phyloP scores from a whole-genome alignment of 2,329 filamentous ascomycete genomes.

The Colletotrichum liriopes region DNA sequence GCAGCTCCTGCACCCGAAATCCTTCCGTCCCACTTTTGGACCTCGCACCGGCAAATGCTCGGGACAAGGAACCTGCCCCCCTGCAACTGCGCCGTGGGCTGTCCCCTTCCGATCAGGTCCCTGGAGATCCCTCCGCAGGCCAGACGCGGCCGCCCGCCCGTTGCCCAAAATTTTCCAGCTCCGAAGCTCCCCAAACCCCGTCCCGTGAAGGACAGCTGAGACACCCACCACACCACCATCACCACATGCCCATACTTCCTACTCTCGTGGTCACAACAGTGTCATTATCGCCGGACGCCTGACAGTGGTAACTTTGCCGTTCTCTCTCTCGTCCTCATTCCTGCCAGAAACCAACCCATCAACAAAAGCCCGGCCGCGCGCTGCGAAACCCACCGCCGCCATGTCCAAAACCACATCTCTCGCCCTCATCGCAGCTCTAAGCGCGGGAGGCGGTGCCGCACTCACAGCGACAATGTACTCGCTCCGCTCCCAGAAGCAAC shows the following conservation, averaged over 20 bases:
- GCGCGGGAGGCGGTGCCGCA: constrained; percentile 83
- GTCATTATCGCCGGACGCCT: constrained; percentile 34
- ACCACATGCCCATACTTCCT: constrained; percentile 40
- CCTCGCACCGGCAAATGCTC: constrained; percentile 38
- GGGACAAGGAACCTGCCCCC: constrained; percentile 15
- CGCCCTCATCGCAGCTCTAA: constrained; percentile 81
- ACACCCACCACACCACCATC: constrained; percentile 39
- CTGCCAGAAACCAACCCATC: background rate
- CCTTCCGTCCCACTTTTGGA: constrained; percentile 13
- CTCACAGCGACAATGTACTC: constrained; percentile 79
- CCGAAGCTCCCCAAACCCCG: constrained; percentile 27
- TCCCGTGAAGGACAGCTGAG: constrained; percentile 36
- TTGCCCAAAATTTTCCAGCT: constrained; percentile 39
- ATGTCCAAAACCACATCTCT: constrained; percentile 85
- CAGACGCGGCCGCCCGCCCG: constrained; percentile 10
- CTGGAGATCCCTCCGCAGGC: constrained; percentile 30
- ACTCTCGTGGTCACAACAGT: constrained; percentile 26
- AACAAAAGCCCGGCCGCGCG: constrained; percentile 9
- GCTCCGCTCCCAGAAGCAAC: constrained; percentile 61
- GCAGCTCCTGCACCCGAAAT: constrained; percentile 12
- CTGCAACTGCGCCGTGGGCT: constrained; percentile 14
- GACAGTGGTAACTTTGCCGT: background rate
- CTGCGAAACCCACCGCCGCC: constrained; percentile 47
- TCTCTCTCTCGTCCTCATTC: background rate
- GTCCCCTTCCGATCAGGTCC: constrained; percentile 16